Base-by-base conservation (phyloP, 805 yeast species). In the Brettanomyces bruxellensis region DNA sequence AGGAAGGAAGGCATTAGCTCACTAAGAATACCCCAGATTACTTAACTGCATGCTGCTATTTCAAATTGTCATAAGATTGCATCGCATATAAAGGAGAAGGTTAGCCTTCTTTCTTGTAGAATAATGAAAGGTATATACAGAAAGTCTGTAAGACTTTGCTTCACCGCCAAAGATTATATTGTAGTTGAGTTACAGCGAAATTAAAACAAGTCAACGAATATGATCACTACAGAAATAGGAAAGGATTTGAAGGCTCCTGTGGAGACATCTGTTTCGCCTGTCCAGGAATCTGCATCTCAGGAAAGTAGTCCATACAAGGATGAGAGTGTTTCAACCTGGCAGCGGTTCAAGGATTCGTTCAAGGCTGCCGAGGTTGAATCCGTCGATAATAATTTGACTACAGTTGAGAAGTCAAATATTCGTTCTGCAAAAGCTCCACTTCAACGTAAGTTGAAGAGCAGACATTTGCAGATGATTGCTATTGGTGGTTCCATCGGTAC, bases 401-500 rank as follows among this genome's bases (percentile, higher is more conserved):
- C 67, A 25, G 57, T 67, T 18, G 76, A 73, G 57, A 69, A 60
- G 52, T 69, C 73, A 9, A 73, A 71, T 47, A 59, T 70, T 28
- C 54, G 53, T 41, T 70, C 78, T 24, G 69, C 76, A 25, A 67
- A 64, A 48, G 65, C 77, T 41, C 78, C 77, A 18, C 66, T 73
- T 50, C 58, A 71, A 28, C 65, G 81, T 47, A 58, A 68, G 5
- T 67, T 81, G 40, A 76, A 75, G 55, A 73, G 76, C 40, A 71
- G 88, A 55, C 89, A 84, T 59, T 61, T 84, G 55, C 79, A 81
- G 48, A 80, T 83, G 86, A 84, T 84, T 64, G 87, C 91, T 41
- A 71, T 84, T 51, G 90, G 90, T 53, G 88, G 90, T 38, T 75
- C 83, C 49, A 83, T 85, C 55, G 95, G 93, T 54, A 81, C 89